Percentiles rank a stretch among this genome's conserved stretches.
Evolutionary conservation across 805 yeast genomes (phyloP).

Genomic region (Candida multigemmis): DNA sequence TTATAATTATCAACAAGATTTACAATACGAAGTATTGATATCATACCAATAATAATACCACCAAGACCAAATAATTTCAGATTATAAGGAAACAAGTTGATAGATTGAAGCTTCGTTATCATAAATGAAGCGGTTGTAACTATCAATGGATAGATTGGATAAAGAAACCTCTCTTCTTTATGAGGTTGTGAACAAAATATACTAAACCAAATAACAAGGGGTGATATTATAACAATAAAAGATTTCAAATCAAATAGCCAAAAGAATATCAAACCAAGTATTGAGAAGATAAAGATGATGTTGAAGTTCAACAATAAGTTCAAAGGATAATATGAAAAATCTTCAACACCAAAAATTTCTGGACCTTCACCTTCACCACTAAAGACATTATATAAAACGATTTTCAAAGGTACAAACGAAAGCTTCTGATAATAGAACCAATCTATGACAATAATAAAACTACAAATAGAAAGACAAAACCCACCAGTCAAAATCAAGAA

Average conservation of each 20-base stretch:
- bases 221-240: slow-evolving; percentile 19
- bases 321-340: slow-evolving; percentile 57
- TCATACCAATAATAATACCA: slow-evolving; percentile 7
- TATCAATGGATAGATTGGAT: slow-evolving; percentile 73
- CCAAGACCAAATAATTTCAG: neutral
- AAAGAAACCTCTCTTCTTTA: slow-evolving; percentile 86
- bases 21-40: slow-evolving; percentile 40
- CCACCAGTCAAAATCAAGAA: slow-evolving; percentile 1
- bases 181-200: slow-evolving; percentile 76
- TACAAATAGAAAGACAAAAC: slow-evolving; percentile 6
- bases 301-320: slow-evolving; percentile 75
- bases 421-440: slow-evolving; percentile 50
- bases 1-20: slow-evolving; percentile 60
- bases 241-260: slow-evolving; percentile 6
- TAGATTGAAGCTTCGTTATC: too few species aligned
- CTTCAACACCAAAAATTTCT: slow-evolving; percentile 83
- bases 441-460: slow-evolving; percentile 38
- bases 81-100: neutral
- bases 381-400: slow-evolving; percentile 70
- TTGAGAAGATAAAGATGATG: slow-evolving; percentile 34
- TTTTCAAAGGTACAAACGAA: slow-evolving; percentile 71
- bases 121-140: slow-evolving; percentile 51
- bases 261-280: slow-evolving; percentile 22
- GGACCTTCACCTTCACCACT: slow-evolving; percentile 74
- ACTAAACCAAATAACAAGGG: slow-evolving; percentile 56